phyloP scores from a whole-genome alignment of 768 basidiomycete species.

The Leccinum uliginosum region DNA sequence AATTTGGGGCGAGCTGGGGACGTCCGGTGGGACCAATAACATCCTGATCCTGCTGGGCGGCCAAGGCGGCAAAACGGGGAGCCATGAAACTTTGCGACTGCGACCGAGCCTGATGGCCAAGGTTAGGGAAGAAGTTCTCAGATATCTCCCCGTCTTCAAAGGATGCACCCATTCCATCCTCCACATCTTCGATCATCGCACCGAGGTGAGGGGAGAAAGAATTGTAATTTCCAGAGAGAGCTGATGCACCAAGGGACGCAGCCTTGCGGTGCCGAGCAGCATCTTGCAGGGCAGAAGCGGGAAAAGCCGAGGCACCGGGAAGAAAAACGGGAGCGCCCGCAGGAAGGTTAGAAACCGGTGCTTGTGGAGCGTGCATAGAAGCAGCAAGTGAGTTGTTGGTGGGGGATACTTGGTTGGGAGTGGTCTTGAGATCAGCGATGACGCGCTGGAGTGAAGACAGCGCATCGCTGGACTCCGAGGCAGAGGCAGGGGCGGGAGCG shows the following conservation, averaged over 20 bases:
- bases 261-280: slow-evolving; percentile 80
- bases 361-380: slow-evolving; percentile 48
- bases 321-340: slow-evolving; percentile 71
- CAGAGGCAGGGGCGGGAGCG: slow-evolving; percentile 45
- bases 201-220: slow-evolving; percentile 77
- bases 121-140: slow-evolving; percentile 47
- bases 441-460: slow-evolving; percentile 87
- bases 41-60: slow-evolving; percentile 66
- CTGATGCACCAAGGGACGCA: slow-evolving; percentile 62
- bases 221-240: slow-evolving; percentile 56
- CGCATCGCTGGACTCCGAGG: slow-evolving; percentile 69
- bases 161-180: slow-evolving; percentile 51
- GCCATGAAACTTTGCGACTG: slow-evolving; percentile 84
- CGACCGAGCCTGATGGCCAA: slow-evolving; percentile 62
- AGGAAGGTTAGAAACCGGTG: slow-evolving; percentile 47
- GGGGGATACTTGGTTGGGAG: slow-evolving; percentile 45
- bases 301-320: slow-evolving; percentile 58
- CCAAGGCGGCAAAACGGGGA: slow-evolving; percentile 84
- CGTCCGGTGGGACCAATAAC: slow-evolving; percentile 69
- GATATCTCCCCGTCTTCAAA: slow-evolving; percentile 80
- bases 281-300: slow-evolving; percentile 37
- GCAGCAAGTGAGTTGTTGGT: slow-evolving; percentile 36
- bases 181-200: slow-evolving; percentile 78
- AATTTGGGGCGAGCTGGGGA: slow-evolving; percentile 86
- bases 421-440: slow-evolving; percentile 87